Conservation (phyloP, 345 rosid genomes). For the Populus tremula region DNA sequence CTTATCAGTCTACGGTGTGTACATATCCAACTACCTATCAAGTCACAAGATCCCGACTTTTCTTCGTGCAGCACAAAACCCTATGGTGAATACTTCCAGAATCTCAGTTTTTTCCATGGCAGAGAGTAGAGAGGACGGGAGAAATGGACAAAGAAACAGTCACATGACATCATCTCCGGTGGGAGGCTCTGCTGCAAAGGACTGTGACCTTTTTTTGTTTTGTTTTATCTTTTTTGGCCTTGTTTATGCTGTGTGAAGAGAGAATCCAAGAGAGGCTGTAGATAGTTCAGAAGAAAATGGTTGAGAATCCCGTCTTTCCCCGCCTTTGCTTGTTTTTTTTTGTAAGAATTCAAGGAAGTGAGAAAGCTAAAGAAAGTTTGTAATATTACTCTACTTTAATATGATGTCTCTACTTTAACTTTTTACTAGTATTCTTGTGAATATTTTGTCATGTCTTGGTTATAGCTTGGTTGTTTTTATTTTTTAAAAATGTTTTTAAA, state of each 20-base stretch:
- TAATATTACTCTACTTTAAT: neutral
- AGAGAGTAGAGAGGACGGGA: neutral
- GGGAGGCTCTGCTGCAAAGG: slow-evolving; percentile 8
- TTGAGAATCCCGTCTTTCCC: neutral
- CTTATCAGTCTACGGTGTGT: slow-evolving; percentile 8
- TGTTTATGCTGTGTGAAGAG: neutral
- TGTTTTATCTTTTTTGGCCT: neutral
- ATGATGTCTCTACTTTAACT: neutral
- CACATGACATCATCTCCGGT: slow-evolving; percentile 11
- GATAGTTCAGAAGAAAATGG: neutral
- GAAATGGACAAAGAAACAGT: neutral
- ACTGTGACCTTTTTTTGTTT: neutral
- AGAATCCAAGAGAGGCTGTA: neutral
- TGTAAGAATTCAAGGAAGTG: slow-evolving; percentile 4
- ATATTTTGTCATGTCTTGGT: too few species aligned
- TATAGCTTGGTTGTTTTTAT: too few species aligned
- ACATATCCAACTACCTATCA: slow-evolving; percentile 12
- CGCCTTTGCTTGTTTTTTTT: neutral
- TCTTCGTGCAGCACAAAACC: neutral
- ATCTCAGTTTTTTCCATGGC: slow-evolving; percentile 6
- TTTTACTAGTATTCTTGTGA: too few species aligned
- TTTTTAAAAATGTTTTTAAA: too few species aligned
- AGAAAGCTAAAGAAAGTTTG: slow-evolving; percentile 4
- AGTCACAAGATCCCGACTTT: neutral
- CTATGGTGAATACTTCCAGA: slow-evolving; percentile 14